These are phyloP conservation scores for Jimgerdemannia flammicorona DNA, from an alignment of 192 early-diverging fungal genomes.

Conservation along the genomic window DNA sequence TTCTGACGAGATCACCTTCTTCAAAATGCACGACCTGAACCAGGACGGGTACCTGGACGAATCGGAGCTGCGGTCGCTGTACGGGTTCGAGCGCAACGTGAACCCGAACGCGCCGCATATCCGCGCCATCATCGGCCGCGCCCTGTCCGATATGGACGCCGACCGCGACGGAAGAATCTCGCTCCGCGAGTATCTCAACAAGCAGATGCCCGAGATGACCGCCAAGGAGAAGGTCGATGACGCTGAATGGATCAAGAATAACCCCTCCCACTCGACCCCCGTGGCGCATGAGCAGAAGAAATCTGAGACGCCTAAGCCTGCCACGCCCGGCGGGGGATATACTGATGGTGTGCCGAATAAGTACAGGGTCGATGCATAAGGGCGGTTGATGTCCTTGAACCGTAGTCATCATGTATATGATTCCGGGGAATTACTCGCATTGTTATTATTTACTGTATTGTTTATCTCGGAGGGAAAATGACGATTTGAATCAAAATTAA, in stretches of 20 bases:
- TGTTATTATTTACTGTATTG: too few species aligned
- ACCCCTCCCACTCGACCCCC: not conserved
- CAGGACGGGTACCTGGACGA: constrained; percentile 8
- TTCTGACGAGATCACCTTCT: constrained; percentile 18
- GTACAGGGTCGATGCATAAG: not conserved
- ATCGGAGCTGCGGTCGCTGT: constrained; percentile 11
- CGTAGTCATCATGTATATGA: too few species aligned
- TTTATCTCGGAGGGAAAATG: too few species aligned
- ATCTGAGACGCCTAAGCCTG: not conserved
- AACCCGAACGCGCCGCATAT: constrained; percentile 3
- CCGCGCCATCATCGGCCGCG: constrained; percentile 8
- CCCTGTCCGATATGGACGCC: constrained; percentile 10
- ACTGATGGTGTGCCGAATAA: not conserved
- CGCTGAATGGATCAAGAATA: not conserved
- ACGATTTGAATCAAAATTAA: too few species aligned
- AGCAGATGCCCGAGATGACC: constrained; percentile 10
- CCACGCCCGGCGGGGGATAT: too few species aligned
- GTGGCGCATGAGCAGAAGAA: not conserved
- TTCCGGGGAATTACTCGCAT: too few species aligned
- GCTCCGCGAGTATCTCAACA: constrained; percentile 12
- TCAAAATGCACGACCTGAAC: constrained; percentile 21
- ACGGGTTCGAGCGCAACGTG: constrained; percentile 13
- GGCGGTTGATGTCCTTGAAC: too few species aligned
- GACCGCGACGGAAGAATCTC: constrained; percentile 16
- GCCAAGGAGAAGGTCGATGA: constrained; percentile 6